Evolutionary conservation across 2,329 filamentous ascomycete species (phyloP), one percentile per base, ranked within the genome.

Genomic region (Delphinella strobiligena): DNA sequence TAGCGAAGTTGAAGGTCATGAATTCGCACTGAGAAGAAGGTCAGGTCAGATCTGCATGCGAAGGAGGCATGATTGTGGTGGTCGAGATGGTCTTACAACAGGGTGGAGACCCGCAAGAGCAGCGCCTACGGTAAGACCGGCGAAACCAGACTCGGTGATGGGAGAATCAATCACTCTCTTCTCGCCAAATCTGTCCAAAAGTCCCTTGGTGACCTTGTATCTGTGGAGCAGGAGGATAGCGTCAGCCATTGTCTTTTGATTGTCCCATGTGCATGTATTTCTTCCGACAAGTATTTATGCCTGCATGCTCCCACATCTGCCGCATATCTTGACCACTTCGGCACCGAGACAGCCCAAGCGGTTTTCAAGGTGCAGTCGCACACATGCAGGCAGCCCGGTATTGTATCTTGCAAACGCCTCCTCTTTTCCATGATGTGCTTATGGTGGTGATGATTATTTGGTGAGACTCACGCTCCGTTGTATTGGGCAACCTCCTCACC

Each of bases 1-100:
- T 98, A 65, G 91, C 89, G 62, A 96, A 96, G 78, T 98, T 98
- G 79, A 94, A 96, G 58, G 91, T 98, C 91, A 98, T 98, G 75
- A 98, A 98, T 72, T 98, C 91, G 76, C 83, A 91, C 85, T 91
- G 50, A 37, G 10, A n/a, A 30, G 5, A 4, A 30, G 14, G 42
- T 48, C 29, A 45, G 50, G 54, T 24, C 5, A 17, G 16, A 33
- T 22, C 19, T 35, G 17, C 22, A 16, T 14, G 3, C 18, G 19
- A 10, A 32, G 15, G 30, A 32, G 24, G 12, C 8, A 29, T 8
- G 19, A 29, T 22, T 19, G 19, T 24, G 24, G 4, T 11, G 34
- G 19, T 32, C n/a, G 36, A n/a, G 24, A 34, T 37, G 45, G 12
- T 27, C 85, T 72, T 72, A 93, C 86, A 53, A 98, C 76, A 46